A percentile compares a stretch with the other conserved stretches of the same genome.
These are phyloP conservation scores for Aphanomyces stellatus DNA, from an alignment of 352 stramenopile genomes.

Conservation along the genomic window DNA sequence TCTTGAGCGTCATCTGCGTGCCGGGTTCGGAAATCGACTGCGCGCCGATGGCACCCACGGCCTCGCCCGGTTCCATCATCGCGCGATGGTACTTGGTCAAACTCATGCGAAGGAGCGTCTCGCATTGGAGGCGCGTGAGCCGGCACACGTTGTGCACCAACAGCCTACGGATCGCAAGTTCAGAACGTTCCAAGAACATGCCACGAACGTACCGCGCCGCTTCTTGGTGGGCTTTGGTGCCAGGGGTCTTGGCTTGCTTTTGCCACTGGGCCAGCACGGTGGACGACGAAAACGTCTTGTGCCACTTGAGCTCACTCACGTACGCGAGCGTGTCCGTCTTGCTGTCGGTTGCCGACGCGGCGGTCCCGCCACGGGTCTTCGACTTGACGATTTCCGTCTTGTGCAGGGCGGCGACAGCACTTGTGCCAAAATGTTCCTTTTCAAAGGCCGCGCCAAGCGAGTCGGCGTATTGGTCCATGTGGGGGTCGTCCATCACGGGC, in stretches of 20 bases:
- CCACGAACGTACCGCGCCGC: slow-evolving; percentile 43
- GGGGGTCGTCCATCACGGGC: slow-evolving; percentile 44
- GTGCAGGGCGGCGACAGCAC: slow-evolving; percentile 6
- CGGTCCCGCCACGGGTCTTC: slow-evolving; percentile 34
- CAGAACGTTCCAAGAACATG: too few species aligned
- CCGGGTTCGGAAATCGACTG: slow-evolving; percentile 96
- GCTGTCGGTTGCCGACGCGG: background rate
- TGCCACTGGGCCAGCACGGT: slow-evolving; percentile 32
- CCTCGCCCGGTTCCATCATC: slow-evolving; percentile 93
- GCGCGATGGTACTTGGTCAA: slow-evolving; percentile 82
- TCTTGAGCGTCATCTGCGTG: slow-evolving; percentile 97
- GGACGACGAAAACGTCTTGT: background rate
- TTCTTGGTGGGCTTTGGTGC: slow-evolving; percentile 56
- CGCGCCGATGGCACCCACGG: slow-evolving; percentile 94
- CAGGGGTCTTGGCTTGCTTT: slow-evolving; percentile 38
- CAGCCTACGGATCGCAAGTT: slow-evolving; percentile 28
- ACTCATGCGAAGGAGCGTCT: slow-evolving; percentile 65
- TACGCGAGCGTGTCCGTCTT: slow-evolving; percentile 10
- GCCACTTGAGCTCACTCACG: slow-evolving; percentile 6
- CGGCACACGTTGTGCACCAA: slow-evolving; percentile 88
- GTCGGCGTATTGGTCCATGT: slow-evolving; percentile 50
- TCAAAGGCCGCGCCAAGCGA: slow-evolving; percentile 63
- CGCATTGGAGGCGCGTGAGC: slow-evolving; percentile 72
- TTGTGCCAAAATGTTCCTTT: slow-evolving; percentile 32
- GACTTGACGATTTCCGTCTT: slow-evolving; percentile 48